Base-by-base conservation (phyloP, 2,329 filamentous ascomycete genomes). In the Ophidiomyces ophidiicola region DNA sequence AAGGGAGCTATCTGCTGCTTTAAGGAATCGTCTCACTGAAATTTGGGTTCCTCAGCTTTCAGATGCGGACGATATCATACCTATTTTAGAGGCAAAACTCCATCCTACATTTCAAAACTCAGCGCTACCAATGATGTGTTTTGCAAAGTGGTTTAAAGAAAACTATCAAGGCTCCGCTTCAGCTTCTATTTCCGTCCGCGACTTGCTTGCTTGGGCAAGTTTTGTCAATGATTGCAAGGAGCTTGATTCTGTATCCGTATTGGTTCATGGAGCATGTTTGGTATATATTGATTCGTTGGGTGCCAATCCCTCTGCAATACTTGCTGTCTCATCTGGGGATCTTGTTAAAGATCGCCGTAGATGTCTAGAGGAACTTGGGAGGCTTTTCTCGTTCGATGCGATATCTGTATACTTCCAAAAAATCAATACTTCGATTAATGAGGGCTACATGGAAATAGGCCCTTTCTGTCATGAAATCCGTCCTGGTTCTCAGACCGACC, bases 11-110 rank as follows among this genome's bases (percentile, higher is more conserved):
- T 98, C 90, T 1, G 90, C 90, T 2, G 92, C 90, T 10, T 66
- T 99, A 44, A 75, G 90, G 32, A 98, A 99, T 57, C 82, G 90
- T 44, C 94, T 99, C 57, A 99, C 90, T 0, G 90, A 99, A 60
- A 94, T 99, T 6, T 98, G 90, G 90, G 90, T 96, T 0, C 86
- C 90, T 1, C 74, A 87, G 1, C 66, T 96, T 43, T 86, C 85
- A 1, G 82, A 88, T 44, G 73, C 76, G 36, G 78, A 86, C 20
- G 92, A 99, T 55, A 79, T 96, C 23, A 63, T 86, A 14, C 81
- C 92, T 30, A 98, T 99, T 48, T 76, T 96, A 11, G 67, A 71
- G 36, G 76, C 78, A 8, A 94, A 93, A 57, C 68, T 98, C 12
- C 60, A 61, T 3, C 57, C 67, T 0, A 60, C 64, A 11, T 68